Evolutionary conservation across 2,329 filamentous ascomycete species (phyloP).

Genomic region (Bipolaris sorokiniana): DNA sequence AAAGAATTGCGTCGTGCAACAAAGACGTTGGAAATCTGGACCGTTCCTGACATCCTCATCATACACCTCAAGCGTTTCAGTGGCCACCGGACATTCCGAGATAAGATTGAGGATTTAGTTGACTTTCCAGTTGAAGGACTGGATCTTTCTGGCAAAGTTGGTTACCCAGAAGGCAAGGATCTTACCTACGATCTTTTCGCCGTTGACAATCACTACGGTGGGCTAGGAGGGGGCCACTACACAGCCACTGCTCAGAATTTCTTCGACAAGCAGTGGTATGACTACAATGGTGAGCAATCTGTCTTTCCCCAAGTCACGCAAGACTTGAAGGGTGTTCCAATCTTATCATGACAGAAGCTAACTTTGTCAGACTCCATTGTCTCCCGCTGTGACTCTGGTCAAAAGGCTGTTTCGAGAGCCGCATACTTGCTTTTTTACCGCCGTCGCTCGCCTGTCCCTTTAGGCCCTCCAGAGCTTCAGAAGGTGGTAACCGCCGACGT

Average conservation of each 20-base stretch:
- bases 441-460: conserved; percentile 74
- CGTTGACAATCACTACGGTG: conserved; percentile 94
- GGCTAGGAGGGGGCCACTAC: conserved; percentile 93
- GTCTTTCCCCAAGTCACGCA: not conserved
- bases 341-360: not conserved
- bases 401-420: conserved; percentile 71
- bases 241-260: conserved; percentile 95
- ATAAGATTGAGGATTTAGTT: conserved; percentile 90
- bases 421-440: conserved; percentile 98
- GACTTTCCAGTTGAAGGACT: conserved; percentile 90
- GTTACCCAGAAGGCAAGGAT: conserved; percentile 79
- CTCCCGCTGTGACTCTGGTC: conserved; percentile 64
- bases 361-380: conserved; percentile 72
- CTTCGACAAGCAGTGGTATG: conserved; percentile 87
- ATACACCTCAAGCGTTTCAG: conserved; percentile 97
- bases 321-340: no score
- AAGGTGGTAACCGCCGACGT: conserved; percentile 68
- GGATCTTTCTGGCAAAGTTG: conserved; percentile 79
- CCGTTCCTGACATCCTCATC: conserved; percentile 90
- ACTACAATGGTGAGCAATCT: conserved; percentile 78
- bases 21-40: conserved; percentile 98
- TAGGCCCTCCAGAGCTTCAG: conserved; percentile 79
- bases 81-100: conserved; percentile 77
- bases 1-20: conserved; percentile 90
- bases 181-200: conserved; percentile 92